Conservation (phyloP, 2,329 filamentous ascomycete genomes). For the Aspergillus uvarum region DNA sequence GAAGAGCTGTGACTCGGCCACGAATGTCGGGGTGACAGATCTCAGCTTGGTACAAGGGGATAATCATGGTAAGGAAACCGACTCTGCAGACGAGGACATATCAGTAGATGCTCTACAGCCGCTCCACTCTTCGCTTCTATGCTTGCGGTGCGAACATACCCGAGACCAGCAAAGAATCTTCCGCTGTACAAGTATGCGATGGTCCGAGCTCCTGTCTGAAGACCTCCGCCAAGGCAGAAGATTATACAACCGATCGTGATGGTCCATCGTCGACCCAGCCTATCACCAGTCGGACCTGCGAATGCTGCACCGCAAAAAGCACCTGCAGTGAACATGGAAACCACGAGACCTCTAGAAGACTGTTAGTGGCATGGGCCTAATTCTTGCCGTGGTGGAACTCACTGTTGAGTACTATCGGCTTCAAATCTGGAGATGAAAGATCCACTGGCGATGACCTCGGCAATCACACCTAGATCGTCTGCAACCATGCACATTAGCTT, state of each 20-base stretch:
- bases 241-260: conserved; percentile 70
- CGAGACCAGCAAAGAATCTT: conserved; percentile 63
- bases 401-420: conserved; percentile 33
- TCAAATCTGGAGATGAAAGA: conserved; percentile 37
- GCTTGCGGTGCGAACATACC: conserved; percentile 25
- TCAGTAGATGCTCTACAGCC: conserved; percentile 39
- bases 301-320: conserved; percentile 69
- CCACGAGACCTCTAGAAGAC: conserved; percentile 61
- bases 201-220: conserved; percentile 68
- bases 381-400: conserved; percentile 6
- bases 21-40: conserved; percentile 75
- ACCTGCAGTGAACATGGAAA: conserved; percentile 74
- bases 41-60: conserved; percentile 76
- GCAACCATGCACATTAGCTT: conserved; percentile 7
- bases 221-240: conserved; percentile 68
- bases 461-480: conserved; percentile 61
- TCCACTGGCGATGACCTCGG: conserved; percentile 52
- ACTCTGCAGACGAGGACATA: conserved; percentile 44
- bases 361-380: not conserved
- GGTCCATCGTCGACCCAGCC: conserved; percentile 67
- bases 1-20: conserved; percentile 70
- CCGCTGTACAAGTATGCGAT: conserved; percentile 68
- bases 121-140: not conserved
- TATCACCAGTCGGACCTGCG: conserved; percentile 64
- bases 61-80: conserved; percentile 62